Percentiles rank a stretch among this genome's conserved stretches.
These are phyloP conservation scores for Pestalotiopsis sp. DNA, from an alignment of 2,329 filamentous ascomycete genomes.

Conservation along the genomic window DNA sequence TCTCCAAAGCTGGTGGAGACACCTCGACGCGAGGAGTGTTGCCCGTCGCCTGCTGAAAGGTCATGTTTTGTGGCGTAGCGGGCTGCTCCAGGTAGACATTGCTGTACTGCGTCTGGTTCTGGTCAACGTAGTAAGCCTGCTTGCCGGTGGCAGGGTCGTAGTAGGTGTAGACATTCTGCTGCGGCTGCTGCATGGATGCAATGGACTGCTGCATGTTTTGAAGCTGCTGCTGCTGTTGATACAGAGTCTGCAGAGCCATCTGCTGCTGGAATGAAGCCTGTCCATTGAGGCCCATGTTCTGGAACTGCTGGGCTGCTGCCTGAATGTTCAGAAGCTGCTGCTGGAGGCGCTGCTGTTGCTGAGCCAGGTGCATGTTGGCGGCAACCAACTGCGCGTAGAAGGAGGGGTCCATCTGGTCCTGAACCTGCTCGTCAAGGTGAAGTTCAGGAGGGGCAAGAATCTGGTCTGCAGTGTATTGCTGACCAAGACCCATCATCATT, in stretches of 20 bases:
- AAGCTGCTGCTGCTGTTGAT: slow-evolving; percentile 59
- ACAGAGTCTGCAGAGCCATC: slow-evolving; percentile 56
- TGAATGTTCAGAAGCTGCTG: slow-evolving; percentile 88
- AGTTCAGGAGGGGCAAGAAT: slow-evolving; percentile 83
- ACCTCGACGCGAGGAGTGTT: slow-evolving; percentile 77
- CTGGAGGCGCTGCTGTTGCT: slow-evolving; percentile 93
- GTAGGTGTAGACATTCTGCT: slow-evolving; percentile 78
- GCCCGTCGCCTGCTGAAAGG: slow-evolving; percentile 50
- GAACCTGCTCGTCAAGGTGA: slow-evolving; percentile 69
- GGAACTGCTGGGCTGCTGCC: slow-evolving; percentile 80
- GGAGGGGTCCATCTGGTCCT: slow-evolving; percentile 80
- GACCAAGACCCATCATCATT: slow-evolving; percentile 24
- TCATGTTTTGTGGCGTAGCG: slow-evolving; percentile 32
- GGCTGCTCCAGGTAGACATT: slow-evolving; percentile 45
- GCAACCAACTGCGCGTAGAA: slow-evolving; percentile 87
- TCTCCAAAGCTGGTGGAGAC: slow-evolving; percentile 73
- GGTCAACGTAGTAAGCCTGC: slow-evolving; percentile 76
- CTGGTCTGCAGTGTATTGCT: slow-evolving; percentile 82
- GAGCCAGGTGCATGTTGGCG: slow-evolving; percentile 88
- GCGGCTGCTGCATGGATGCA: slow-evolving; percentile 50
- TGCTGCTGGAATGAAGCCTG: slow-evolving; percentile 49
- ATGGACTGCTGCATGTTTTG: slow-evolving; percentile 69
- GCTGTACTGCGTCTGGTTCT: slow-evolving; percentile 44
- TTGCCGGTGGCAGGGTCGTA: slow-evolving; percentile 86
- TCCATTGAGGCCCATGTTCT: slow-evolving; percentile 70